These are phyloP conservation scores for Ascochyta pisi DNA, from an alignment of 2,329 filamentous ascomycete genomes.

Conservation along the genomic window DNA sequence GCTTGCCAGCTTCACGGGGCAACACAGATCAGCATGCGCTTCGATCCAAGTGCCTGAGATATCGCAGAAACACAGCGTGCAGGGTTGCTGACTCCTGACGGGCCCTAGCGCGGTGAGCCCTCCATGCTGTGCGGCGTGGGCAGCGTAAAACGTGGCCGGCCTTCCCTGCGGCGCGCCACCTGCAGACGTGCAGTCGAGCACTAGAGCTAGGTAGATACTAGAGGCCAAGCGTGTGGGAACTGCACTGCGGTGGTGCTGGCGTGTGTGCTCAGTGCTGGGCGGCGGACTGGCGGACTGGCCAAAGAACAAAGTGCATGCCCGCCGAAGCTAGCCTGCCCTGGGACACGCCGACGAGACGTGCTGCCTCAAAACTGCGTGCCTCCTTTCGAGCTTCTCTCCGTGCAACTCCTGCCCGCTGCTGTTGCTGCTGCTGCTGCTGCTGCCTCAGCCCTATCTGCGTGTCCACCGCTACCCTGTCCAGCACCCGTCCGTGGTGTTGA, in stretches of 20 bases:
- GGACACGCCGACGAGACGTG: conserved; percentile 17
- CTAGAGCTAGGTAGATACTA: no score
- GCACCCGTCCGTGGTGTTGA: conserved; percentile 3
- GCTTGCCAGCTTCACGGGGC: conserved; percentile 13
- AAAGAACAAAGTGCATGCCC: conserved; percentile 15
- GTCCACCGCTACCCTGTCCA: background rate
- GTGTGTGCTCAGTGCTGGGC: no score
- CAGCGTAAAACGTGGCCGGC: conserved; percentile 18
- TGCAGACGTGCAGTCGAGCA: background rate
- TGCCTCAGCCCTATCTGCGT: conserved; percentile 7
- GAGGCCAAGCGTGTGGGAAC: no score
- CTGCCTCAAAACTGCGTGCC: conserved; percentile 20
- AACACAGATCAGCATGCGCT: conserved; percentile 13
- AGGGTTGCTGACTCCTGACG: conserved; percentile 19
- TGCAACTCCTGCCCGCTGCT: conserved; percentile 6
- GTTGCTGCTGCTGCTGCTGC: no score
- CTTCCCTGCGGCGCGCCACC: conserved; percentile 17
- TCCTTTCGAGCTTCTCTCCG: conserved; percentile 16
- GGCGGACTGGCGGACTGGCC: conserved; percentile 14
- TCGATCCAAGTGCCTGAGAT: conserved; percentile 4
- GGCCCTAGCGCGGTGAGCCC: conserved; percentile 11
- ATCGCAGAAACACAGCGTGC: conserved; percentile 13
- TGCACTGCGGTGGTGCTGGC: no score
- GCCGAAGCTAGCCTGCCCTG: conserved; percentile 18
- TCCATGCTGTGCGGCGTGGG: conserved; percentile 8